Evolutionary conservation across 257 asterid species (phyloP), one percentile per base, ranked within the genome.

Genomic region (Solanum verrucosum): DNA sequence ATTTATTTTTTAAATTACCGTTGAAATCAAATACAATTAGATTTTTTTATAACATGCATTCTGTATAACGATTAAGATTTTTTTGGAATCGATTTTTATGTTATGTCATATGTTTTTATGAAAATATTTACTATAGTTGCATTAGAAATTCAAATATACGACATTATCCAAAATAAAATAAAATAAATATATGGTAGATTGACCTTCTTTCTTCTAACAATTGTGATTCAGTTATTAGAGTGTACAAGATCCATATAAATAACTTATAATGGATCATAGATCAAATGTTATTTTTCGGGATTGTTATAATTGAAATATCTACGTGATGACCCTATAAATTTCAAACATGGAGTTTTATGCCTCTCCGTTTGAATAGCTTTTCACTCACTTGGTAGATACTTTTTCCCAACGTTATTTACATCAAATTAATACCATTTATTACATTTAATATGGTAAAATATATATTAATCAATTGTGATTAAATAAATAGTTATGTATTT

Each of bases 391-490:
- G 70, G 7, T 23, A 9, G 25, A 63, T 63, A 63, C 31, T 63
- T 63, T 0, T 3, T 63, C 0, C 0, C 0, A 63, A 63, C 0
- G 15, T 21, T 63, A 9, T 60, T 23, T 60, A 9, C 6, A 23
- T 21, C 29, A 60, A 23, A 60, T 23, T 0, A 60, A 60, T 60
- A 4, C 7, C 9, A 63, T 63, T 9, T 63, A 9, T 23, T 63
- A 1, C 27, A 60, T 23, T 1, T 65, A 11, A 68, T 27, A 27
- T 13, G 5, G 35, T 68, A 27, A 12, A 68, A 27, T 27, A 12
- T 67, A 65, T 25, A 67, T 67, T 13, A 5, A 11, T 27, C 4
- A 67, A 25, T 5, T 10, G 18, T 67, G 18, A 11, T 25, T 67
- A 25, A 67, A 16, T 67, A 49, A 25, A 5, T 25, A 11, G 34